Conservation (phyloP, 257 asterid species). For the Plantago major region DNA sequence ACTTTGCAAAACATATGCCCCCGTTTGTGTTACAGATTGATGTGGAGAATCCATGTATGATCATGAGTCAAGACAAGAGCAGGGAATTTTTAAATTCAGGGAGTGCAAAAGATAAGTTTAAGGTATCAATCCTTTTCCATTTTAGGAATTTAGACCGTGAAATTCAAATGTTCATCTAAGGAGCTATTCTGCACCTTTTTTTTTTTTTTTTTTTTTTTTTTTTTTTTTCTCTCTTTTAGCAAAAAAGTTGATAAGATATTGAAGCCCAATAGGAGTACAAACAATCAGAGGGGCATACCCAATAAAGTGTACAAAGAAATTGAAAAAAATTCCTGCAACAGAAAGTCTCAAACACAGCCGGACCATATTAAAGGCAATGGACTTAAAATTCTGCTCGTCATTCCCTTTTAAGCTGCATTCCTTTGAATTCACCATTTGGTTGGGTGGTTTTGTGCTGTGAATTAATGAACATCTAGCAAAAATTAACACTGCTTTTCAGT, state of each 20-base stretch:
- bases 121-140: conserved; percentile 35
- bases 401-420: conserved; percentile 10
- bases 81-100: conserved; percentile 95
- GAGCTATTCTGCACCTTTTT: no score
- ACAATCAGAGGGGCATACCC: no score
- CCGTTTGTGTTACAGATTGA: conserved; percentile 62
- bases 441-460: conserved; percentile 13
- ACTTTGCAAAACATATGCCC: background rate
- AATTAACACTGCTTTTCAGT: conserved; percentile 45
- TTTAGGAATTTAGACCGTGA: conserved; percentile 16
- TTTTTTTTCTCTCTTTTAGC: no score
- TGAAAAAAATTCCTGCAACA: no score
- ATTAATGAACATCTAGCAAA: conserved; percentile 14
- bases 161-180: background rate
- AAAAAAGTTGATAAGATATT: no score
- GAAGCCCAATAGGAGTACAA: no score
- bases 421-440: conserved; percentile 13
- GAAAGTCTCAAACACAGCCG: no score
- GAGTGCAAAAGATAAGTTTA: conserved; percentile 81
- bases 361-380: no score
- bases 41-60: conserved; percentile 95
- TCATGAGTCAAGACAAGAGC: conserved; percentile 98
- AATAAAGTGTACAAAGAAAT: no score
- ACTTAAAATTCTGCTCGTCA: background rate
- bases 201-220: no score